A percentile compares a stretch with the other conserved stretches of the same genome.
Conservation (phyloP, 2,329 filamentous ascomycete species). For the Exserohilum rostratum region DNA sequence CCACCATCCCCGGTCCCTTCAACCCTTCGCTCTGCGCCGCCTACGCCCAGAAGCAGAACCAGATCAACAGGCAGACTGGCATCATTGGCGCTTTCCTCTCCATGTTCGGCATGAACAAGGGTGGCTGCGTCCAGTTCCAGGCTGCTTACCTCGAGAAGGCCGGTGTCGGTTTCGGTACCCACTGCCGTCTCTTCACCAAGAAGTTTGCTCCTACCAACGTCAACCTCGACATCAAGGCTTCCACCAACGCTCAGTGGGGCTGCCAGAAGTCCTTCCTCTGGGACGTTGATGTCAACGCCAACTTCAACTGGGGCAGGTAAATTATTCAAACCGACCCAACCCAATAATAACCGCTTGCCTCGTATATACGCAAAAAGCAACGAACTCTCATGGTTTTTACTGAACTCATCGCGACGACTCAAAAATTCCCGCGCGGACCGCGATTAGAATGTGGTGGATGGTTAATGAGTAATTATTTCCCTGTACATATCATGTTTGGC, state of each 20-base stretch:
- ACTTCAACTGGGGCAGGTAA: slow-evolving; percentile 27
- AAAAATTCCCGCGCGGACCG: too few species aligned
- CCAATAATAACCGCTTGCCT: too few species aligned
- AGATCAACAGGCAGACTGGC: slow-evolving; percentile 25
- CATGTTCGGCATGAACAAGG: slow-evolving; percentile 28
- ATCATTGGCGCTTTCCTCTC: slow-evolving; percentile 18
- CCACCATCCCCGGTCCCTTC: slow-evolving; percentile 35
- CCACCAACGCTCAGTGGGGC: slow-evolving; percentile 20
- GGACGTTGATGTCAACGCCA: slow-evolving; percentile 29
- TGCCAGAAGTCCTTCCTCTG: slow-evolving; percentile 35
- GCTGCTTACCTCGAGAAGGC: slow-evolving; percentile 31
- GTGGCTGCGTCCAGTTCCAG: slow-evolving; percentile 33
- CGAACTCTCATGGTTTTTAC: too few species aligned
- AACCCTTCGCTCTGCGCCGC: slow-evolving; percentile 33
- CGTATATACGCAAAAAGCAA: too few species aligned
- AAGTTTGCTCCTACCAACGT: slow-evolving; percentile 25
- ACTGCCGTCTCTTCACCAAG: slow-evolving; percentile 37
- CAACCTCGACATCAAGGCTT: slow-evolving; percentile 26
- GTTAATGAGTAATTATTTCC: too few species aligned
- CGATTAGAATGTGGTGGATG: background rate
- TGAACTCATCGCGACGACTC: too few species aligned
- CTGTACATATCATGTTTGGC: background rate
- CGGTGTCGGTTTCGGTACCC: slow-evolving; percentile 30
- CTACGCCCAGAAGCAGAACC: slow-evolving; percentile 33
- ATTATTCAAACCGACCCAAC: too few species aligned